Evolutionary conservation across 2,329 filamentous ascomycete species (phyloP).

Genomic region (Shiraia sp.): DNA sequence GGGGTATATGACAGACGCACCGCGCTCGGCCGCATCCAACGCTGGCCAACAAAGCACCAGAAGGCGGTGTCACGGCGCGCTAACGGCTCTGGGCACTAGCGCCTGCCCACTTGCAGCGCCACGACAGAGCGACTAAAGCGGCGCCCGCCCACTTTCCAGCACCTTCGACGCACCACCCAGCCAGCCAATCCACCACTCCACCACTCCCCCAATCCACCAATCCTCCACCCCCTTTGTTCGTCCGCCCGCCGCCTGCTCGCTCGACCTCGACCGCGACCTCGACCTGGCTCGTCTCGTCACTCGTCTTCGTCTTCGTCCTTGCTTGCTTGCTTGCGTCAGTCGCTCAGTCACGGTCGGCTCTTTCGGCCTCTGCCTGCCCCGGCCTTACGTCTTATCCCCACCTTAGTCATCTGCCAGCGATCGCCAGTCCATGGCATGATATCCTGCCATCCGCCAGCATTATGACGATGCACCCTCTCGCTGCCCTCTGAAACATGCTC

Average conservation of each 20-base stretch:
- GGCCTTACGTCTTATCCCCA: no score
- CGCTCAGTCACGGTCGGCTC: no score
- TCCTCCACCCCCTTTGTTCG: constrained; percentile 4
- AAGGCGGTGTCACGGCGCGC: constrained; percentile 18
- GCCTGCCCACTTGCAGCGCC: no score
- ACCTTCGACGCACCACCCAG: constrained; percentile 2
- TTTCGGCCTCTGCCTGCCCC: no score
- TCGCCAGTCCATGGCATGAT: no score
- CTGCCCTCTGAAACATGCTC: constrained; percentile 29
- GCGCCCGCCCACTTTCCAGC: constrained; percentile 21
- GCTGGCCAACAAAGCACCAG: constrained; percentile 1
- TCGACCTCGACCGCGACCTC: constrained; percentile 1
- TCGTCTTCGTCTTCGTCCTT: background rate
- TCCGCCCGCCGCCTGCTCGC: constrained; percentile 3
- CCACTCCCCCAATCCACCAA: no score
- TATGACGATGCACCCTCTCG: no score
- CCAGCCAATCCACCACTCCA: no score
- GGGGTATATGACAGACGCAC: constrained; percentile 16
- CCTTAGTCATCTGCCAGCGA: no score
- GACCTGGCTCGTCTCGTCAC: constrained; percentile 2
- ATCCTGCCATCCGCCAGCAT: no score
- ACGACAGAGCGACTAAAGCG: constrained; percentile 15
- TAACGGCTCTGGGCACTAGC: no score
- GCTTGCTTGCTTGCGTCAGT: constrained; percentile 18
- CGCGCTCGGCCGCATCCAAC: constrained; percentile 9